Conservation (phyloP, 768 basidiomycete genomes). For the Tubosaeta sp. region DNA sequence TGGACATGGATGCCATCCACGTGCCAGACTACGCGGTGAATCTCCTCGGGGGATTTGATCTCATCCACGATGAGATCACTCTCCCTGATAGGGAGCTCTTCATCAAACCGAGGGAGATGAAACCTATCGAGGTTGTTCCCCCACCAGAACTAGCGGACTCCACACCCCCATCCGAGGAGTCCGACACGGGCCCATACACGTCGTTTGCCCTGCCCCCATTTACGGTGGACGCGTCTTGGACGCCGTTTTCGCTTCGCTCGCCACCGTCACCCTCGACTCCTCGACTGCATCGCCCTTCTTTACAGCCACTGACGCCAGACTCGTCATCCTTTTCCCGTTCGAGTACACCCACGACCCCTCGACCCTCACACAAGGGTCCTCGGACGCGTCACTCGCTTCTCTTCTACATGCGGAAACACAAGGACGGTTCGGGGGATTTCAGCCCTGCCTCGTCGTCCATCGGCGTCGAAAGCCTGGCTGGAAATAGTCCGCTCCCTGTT, state of each 20-base stretch:
- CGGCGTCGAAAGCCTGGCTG: constrained; percentile 14
- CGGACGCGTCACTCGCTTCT: constrained; percentile 25
- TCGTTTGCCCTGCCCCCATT: constrained; percentile 29
- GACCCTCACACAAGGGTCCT: constrained; percentile 24
- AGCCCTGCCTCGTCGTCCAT: constrained; percentile 25
- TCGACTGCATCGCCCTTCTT: constrained; percentile 19
- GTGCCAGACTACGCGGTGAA: constrained; percentile 44
- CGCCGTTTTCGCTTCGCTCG: constrained; percentile 16
- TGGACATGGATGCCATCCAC: constrained; percentile 31
- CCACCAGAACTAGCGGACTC: constrained; percentile 15
- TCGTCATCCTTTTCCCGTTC: constrained; percentile 29
- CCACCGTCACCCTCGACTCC: constrained; percentile 22
- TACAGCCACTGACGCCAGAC: constrained; percentile 29
- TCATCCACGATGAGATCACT: constrained; percentile 30
- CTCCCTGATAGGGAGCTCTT: constrained; percentile 32
- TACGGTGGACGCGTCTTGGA: constrained; percentile 18
- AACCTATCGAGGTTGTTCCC: constrained; percentile 25
- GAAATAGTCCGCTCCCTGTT: constrained; percentile 5
- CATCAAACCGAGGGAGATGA: constrained; percentile 28
- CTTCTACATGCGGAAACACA: constrained; percentile 30
- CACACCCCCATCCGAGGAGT: constrained; percentile 30
- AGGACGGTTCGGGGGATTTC: constrained; percentile 11
- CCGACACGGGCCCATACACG: constrained; percentile 30
- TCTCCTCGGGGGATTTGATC: constrained; percentile 41
- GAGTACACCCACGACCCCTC: constrained; percentile 28